Base-by-base conservation (phyloP, 2,329 filamentous ascomycete genomes). In the Pleurostoma richardsiae region DNA sequence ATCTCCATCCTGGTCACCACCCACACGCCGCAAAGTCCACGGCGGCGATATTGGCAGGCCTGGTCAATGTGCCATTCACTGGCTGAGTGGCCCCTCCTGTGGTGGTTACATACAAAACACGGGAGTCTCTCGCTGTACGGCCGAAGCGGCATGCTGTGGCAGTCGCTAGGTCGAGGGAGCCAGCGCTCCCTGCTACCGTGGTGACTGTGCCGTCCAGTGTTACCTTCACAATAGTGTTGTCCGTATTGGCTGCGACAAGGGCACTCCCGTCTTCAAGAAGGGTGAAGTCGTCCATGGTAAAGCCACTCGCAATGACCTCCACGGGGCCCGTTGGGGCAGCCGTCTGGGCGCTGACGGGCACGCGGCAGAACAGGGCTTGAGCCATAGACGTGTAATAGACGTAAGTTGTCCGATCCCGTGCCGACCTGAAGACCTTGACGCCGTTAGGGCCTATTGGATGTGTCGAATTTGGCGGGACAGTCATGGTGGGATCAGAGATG, bases 311-410 rank as follows among this genome's bases (percentile, higher is more conserved):
- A 4, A 46, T 27, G 27, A 46, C 6, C n/a, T 46, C 30, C 33
- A 27, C 40, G 6, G 40, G 30, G 30, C 30, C 44, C 6, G 26
- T 3, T 6, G 44, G 27, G 11, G 11, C 11, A 33, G 44, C 28
- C 3, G 40, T 46, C 11, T 27, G 4, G 8, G 44, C 31, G 29
- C 38, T 29, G 30, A 46, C 44, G 4, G 44, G 40, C n/a, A 46
- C 29, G 40, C 44, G 44, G 5, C 30, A 40, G 1, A 46, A 33
- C n/a, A 46, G 40, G 5, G 10, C 26, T 29, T 46, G 44, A 27
- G 42, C 40, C 5, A 41, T 46, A 6, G 44, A 46, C 6, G 44
- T 46, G 31, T 46, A 46, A 33, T 46, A 46, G 28, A 46, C 33
- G 26, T 42, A 46, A 5, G 40, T 30, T n/a, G 19, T 19, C 19